A percentile compares a stretch with the other conserved stretches of the same genome.
These are phyloP conservation scores for Coemansia sp. DNA, from an alignment of 192 early-diverging fungal species.

Conservation along the genomic window DNA sequence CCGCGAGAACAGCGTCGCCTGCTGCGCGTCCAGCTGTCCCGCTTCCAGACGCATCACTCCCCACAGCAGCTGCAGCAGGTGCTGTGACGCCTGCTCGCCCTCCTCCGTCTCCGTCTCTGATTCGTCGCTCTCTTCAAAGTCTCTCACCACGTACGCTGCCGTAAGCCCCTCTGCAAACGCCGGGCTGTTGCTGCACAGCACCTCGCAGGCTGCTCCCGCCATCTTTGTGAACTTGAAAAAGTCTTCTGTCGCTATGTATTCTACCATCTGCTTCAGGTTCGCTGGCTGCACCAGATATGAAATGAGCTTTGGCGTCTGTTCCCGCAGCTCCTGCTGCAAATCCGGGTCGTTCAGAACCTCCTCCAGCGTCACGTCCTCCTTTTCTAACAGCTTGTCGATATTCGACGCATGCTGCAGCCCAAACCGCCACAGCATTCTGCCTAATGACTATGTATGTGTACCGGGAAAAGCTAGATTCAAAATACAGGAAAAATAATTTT, in stretches of 20 bases:
- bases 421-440: conserved; percentile 87
- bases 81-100: conserved; percentile 23
- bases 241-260: conserved; percentile 80
- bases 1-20: conserved; percentile 89
- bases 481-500: conserved; percentile 4
- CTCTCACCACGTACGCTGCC: conserved; percentile 23
- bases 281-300: conserved; percentile 74
- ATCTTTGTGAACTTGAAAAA: conserved; percentile 65
- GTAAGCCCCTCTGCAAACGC: conserved; percentile 44
- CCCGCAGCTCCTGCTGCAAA: conserved; percentile 92
- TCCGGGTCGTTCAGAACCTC: conserved; percentile 92
- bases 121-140: conserved; percentile 48
- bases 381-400: conserved; percentile 89
- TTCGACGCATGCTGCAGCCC: conserved; percentile 88
- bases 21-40: conserved; percentile 70
- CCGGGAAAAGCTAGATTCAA: conserved; percentile 1
- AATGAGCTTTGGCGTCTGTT: conserved; percentile 86
- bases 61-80: conserved; percentile 84
- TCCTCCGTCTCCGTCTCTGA: conserved; percentile 16
- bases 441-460: conserved; percentile 3
- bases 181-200: conserved; percentile 50
- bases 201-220: conserved; percentile 45
- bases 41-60: conserved; percentile 69
- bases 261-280: conserved; percentile 71
- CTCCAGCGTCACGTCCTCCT: conserved; percentile 83